These are phyloP conservation scores for Fusarium pseudocircinatum DNA, from an alignment of 2,329 filamentous ascomycete species.

Conservation along the genomic window DNA sequence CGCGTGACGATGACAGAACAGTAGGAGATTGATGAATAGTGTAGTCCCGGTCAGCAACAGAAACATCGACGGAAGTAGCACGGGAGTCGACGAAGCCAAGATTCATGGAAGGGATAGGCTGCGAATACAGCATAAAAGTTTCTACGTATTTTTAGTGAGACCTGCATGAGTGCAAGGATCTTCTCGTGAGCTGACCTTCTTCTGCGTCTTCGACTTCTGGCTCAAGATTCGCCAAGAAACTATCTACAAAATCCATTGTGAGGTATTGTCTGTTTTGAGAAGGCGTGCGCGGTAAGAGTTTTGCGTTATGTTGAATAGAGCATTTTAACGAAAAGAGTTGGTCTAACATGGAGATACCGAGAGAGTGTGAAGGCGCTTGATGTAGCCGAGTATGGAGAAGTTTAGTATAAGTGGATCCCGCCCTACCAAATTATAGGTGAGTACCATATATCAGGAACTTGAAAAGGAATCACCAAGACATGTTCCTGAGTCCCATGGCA, in stretches of 20 bases:
- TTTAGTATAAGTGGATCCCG: background rate
- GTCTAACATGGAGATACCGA: background rate
- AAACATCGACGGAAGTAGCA: conserved; percentile 71
- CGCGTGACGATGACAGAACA: conserved; percentile 79
- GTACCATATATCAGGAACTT: background rate
- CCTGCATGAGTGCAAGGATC: background rate
- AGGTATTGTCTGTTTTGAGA: background rate
- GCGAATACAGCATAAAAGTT: conserved; percentile 86
- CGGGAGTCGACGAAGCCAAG: conserved; percentile 86
- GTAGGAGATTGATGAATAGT: conserved; percentile 85
- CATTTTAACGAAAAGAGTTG: background rate
- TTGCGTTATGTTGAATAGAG: background rate
- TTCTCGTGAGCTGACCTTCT: conserved; percentile 51
- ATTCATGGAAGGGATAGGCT: conserved; percentile 76
- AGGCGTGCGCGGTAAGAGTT: background rate
- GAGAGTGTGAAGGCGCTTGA: background rate
- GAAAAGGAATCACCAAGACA: background rate
- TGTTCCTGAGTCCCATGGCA: background rate
- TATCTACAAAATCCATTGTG: conserved; percentile 27
- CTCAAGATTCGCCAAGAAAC: conserved; percentile 49
- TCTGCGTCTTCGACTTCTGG: conserved; percentile 59
- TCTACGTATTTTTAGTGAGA: conserved; percentile 63
- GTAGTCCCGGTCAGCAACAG: conserved; percentile 75
- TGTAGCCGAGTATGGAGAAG: background rate
- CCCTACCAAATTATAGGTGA: background rate